Evolutionary conservation across 1,284 basidiomycete species (phyloP).

Genomic region (Leccinum glutinopallens): DNA sequence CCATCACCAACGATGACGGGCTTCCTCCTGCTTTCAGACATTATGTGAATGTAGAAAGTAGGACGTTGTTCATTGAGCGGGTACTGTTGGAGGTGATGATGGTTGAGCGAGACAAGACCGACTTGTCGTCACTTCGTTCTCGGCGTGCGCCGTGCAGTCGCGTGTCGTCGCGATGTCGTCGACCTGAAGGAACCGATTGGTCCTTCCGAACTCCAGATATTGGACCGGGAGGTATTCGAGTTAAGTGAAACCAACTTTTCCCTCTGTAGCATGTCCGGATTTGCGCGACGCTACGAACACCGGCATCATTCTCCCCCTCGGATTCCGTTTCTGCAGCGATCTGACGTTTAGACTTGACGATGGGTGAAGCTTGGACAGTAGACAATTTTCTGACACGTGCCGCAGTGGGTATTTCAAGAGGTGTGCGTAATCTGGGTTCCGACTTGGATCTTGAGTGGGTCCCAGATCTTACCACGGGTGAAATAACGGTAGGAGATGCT

Average conservation of each 20-base stretch:
- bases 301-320: neutral
- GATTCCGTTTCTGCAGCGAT: conserved; percentile 16
- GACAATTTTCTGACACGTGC: conserved; percentile 30
- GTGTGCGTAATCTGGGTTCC: conserved; percentile 31
- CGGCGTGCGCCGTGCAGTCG: too few relatives aligned
- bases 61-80: conserved; percentile 34
- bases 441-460: conserved; percentile 32
- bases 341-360: conserved; percentile 20
- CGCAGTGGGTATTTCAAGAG: conserved; percentile 8
- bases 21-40: conserved; percentile 77
- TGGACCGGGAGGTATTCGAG: conserved; percentile 20
- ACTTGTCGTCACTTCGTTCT: too few relatives aligned
- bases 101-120: conserved; percentile 40
- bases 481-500: neutral
- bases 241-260: conserved; percentile 14
- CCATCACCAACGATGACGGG: conserved; percentile 83
- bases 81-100: conserved; percentile 40
- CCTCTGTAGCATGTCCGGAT: neutral
- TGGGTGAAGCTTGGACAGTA: conserved; percentile 35
- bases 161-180: neutral
- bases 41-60: conserved; percentile 42
- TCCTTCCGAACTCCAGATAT: conserved; percentile 2
- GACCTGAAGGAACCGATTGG: conserved; percentile 2
- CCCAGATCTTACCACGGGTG: conserved; percentile 5
- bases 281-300: neutral